Base-by-base conservation (phyloP, 352 stramenopile species). In the Saprolegnia parasitica region DNA sequence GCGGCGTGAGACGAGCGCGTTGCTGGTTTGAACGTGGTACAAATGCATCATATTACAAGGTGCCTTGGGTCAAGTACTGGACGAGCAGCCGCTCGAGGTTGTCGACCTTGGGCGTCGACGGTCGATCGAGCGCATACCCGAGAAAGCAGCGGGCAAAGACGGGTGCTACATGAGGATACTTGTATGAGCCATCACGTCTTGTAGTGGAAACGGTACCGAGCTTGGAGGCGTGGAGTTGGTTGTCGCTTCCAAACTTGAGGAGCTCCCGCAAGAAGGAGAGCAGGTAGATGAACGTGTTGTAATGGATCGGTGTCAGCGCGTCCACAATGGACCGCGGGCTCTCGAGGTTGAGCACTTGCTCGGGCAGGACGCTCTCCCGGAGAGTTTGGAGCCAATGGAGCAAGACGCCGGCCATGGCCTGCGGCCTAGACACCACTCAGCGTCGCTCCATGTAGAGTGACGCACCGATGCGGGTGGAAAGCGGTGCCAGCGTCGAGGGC, bases 251-350 rank as follows among this genome's bases (percentile, higher is more conserved):
- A 45, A 90, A 77, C 64, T 89, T 86, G 23, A 99, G 81, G 26
- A 98, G 78, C 80, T 99, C 94, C 52, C 96, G 90, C 62, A 99
- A 89, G 68, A 99, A 99, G 0, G 93, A 96, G 26, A 99, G 84
- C 26, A 99, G 74, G 74, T 99, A 99, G 16, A 99, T 90, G 52
- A 99, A 94, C 8, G 97, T 84, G 77, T 99, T 99, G 81, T 98
- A 98, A 26, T 95, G 80, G 65, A 98, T 87, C 10, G 95, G 90
- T 21, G 93, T 79, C n/a, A 99, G 79, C n/a, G 73, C 73, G 62
- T 93, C 83, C 1, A 96, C 65, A 1, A 77, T 56, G 24, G 78
- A 76, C 67, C 81, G 89, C n/a, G 42, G 65, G 15, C 72, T 57
- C 20, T 72, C 65, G 0, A 90, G 56, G 26, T 71, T 94, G 81